phyloP scores from a whole-genome alignment of 768 basidiomycete genomes.

The Trametes sanguinea region DNA sequence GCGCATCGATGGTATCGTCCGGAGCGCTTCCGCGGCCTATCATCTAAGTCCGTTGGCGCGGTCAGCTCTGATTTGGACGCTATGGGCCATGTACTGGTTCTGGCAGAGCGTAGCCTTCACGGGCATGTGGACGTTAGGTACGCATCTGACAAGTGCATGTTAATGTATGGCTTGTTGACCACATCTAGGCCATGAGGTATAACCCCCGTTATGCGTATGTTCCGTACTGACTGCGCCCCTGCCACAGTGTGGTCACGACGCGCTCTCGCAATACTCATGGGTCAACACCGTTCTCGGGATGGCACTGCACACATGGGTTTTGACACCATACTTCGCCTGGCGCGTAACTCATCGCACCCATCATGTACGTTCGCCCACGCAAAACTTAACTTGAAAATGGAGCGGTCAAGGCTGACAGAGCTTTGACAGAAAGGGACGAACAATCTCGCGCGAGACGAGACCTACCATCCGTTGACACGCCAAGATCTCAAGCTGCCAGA shows the following conservation, averaged over 20 bases:
- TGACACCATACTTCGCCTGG: conserved; percentile 31
- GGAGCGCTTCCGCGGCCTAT: not conserved
- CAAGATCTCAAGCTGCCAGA: conserved; percentile 26
- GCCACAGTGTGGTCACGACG: conserved; percentile 50
- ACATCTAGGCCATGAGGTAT: conserved; percentile 46
- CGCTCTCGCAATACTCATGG: conserved; percentile 42
- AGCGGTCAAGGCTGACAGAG: not conserved
- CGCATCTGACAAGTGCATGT: not conserved
- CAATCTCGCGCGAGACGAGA: conserved; percentile 29
- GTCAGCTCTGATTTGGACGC: not conserved
- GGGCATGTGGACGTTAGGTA: conserved; percentile 30
- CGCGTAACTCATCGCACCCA: conserved; percentile 29
- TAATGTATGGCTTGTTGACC: too few species aligned
- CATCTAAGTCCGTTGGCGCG: not conserved
- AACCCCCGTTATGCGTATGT: not conserved
- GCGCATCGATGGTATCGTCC: conserved; percentile 32
- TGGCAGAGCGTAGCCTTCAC: conserved; percentile 30
- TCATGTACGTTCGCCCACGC: conserved; percentile 21
- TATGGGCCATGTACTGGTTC: conserved; percentile 30
- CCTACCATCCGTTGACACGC: conserved; percentile 26
- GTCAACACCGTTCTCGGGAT: conserved; percentile 46
- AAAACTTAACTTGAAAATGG: too few species aligned
- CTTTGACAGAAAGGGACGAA: conserved; percentile 26
- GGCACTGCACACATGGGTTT: conserved; percentile 42
- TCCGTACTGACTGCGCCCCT: not conserved